Evolutionary conservation across 2,329 filamentous ascomycete genomes (phyloP).

Genomic region (Aspergillus ruber): DNA sequence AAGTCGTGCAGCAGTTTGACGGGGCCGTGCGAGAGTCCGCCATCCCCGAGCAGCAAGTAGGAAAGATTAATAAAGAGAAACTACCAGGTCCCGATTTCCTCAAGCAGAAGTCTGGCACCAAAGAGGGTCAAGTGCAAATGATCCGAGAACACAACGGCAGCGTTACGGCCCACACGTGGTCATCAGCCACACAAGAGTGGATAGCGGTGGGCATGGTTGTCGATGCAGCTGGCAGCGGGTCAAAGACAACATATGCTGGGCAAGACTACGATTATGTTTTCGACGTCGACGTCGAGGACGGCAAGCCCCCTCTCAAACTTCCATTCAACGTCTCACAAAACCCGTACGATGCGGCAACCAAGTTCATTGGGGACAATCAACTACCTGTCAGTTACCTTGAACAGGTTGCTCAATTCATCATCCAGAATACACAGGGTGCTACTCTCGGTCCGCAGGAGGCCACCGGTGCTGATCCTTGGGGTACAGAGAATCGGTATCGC

Average conservation of each 20-base stretch:
- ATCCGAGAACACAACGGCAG: constrained; percentile 75
- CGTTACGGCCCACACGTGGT: constrained; percentile 86
- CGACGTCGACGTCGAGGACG: constrained; percentile 92
- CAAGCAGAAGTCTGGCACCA: constrained; percentile 74
- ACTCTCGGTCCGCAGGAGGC: constrained; percentile 59
- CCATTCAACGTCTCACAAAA: constrained; percentile 91
- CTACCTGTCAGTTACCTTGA: constrained; percentile 82
- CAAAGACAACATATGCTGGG: constrained; percentile 69
- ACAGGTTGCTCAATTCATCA: constrained; percentile 87
- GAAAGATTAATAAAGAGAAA: constrained; percentile 83
- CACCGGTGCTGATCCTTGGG: constrained; percentile 64
- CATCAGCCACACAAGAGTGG: constrained; percentile 65
- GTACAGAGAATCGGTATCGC: constrained; percentile 69
- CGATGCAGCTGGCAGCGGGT: constrained; percentile 75
- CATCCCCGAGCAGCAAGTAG: constrained; percentile 80
- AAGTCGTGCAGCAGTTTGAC: constrained; percentile 67
- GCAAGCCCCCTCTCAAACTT: constrained; percentile 85
- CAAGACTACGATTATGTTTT: constrained; percentile 95
- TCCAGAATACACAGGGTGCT: constrained; percentile 79
- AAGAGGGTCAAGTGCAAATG: constrained; percentile 93
- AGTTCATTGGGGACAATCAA: constrained; percentile 84
- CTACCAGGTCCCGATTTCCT: constrained; percentile 85
- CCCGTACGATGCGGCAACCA: constrained; percentile 83
- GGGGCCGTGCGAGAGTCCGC: constrained; percentile 74
- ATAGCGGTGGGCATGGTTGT: constrained; percentile 90